Base-by-base conservation (phyloP, 2,329 filamentous ascomycete species). In the Akanthomyces muscarius region DNA sequence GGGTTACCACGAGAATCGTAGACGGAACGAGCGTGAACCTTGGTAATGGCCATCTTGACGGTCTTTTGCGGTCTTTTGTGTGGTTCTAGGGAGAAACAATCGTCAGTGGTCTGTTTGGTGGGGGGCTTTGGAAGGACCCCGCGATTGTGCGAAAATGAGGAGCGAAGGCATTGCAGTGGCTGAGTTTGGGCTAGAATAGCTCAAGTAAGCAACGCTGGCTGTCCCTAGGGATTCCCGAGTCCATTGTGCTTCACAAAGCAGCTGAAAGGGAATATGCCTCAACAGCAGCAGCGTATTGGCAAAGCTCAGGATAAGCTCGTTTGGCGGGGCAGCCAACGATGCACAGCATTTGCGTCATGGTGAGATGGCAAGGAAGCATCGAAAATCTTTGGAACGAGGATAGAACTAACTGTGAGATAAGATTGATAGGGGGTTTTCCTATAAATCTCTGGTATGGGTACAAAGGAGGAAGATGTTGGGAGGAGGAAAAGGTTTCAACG, bases 1-100 rank as follows among this genome's bases (percentile, higher is more conserved):
- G 95, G 95, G 89, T 99, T 99, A 78, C 87, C 87, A 77, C 95
- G 94, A 79, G 95, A 98, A 87, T 99, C 95, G 87, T 94, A 99
- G 84, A 99, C 92, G 75, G 89, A 93, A 77, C 95, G 90, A 76
- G 90, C 91, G 86, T 93, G 90, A 77, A 95, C 86, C 85, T 93
- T 94, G 79, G 88, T 87, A 80, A 95, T 91, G 74, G 90, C 83
- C 95, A 99, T 99, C 70, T 76, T 93, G 80, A 72, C 63, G 61
- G 54, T 64, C 21, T 47, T 45, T 52, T 52, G 57, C 16, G 25
- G n/a, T 53, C 41, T 45, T 11, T 41, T 33, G 3, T n/a, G 44
- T 47, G 54, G 48, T 48, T 54, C 59, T 61, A 21, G 8, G 3
- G 28, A 33, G 8, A 23, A 33, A 23, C 33, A n/a, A 10, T 28